Conservation (phyloP, 495 filamentous ascomycete species). For the Alectoria sarmentosa region DNA sequence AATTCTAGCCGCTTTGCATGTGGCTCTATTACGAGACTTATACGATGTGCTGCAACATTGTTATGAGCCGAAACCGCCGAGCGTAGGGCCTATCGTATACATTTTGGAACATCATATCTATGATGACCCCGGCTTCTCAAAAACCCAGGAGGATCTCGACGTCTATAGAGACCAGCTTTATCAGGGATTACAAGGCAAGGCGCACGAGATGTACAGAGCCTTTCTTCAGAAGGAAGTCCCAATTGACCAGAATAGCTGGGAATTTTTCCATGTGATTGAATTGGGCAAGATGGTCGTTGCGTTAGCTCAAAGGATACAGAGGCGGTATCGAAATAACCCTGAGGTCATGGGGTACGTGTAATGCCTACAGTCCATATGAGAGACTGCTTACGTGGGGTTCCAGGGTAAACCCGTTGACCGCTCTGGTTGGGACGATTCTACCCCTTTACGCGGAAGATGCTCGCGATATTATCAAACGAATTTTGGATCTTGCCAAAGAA, state of each 20-base stretch:
- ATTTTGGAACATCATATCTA: conserved; percentile 80
- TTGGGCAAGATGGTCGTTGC: conserved; percentile 79
- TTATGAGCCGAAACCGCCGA: conserved; percentile 75
- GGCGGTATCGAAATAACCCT: conserved; percentile 82
- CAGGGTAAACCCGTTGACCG: conserved; percentile 67
- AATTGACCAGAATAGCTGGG: conserved; percentile 67
- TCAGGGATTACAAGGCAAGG: conserved; percentile 64
- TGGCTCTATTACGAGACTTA: conserved; percentile 78
- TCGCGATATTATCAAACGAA: conserved; percentile 69
- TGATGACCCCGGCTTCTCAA: conserved; percentile 66
- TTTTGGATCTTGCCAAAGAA: conserved; percentile 61
- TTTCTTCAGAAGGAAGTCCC: conserved; percentile 69
- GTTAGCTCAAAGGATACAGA: conserved; percentile 77
- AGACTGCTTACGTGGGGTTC: conserved; percentile 8
- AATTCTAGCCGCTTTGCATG: conserved; percentile 66
- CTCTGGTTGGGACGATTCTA: conserved; percentile 74
- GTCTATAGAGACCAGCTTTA: conserved; percentile 62
- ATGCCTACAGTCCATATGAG: conserved; percentile 1
- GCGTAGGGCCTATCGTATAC: conserved; percentile 70
- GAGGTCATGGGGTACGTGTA: conserved; percentile 69
- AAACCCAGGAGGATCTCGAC: conserved; percentile 57
- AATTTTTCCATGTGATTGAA: conserved; percentile 78
- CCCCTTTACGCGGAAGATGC: conserved; percentile 87
- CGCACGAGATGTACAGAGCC: conserved; percentile 62
- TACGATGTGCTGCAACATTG: conserved; percentile 80